These are phyloP conservation scores for Diaporthe aspalathi DNA, from an alignment of 2,329 filamentous ascomycete genomes.

Conservation along the genomic window DNA sequence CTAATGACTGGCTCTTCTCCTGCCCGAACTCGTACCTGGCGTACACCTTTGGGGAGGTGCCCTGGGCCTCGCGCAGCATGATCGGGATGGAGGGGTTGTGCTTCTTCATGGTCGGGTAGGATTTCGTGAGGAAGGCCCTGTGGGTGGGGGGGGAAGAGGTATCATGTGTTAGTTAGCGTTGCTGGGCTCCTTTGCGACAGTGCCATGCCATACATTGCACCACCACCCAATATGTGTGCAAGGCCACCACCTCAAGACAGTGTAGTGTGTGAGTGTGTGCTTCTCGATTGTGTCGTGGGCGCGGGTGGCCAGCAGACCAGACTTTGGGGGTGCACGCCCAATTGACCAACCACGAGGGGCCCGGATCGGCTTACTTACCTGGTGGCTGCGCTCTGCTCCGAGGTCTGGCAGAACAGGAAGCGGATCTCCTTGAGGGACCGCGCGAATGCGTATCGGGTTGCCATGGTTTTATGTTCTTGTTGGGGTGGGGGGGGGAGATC, in stretches of 20 bases:
- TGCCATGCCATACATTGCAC: no score
- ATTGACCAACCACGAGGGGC: slow-evolving; percentile 29
- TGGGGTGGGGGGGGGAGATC: slow-evolving; percentile 49
- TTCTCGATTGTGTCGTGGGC: not conserved
- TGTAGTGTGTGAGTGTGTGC: no score
- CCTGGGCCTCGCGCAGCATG: slow-evolving; percentile 90
- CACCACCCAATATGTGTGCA: no score
- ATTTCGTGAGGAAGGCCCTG: slow-evolving; percentile 88
- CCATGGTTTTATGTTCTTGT: slow-evolving; percentile 78
- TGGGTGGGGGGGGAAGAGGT: slow-evolving; percentile 51
- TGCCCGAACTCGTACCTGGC: slow-evolving; percentile 80
- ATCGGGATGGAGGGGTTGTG: slow-evolving; percentile 96
- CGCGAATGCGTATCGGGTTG: slow-evolving; percentile 90
- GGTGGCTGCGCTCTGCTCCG: slow-evolving; percentile 87
- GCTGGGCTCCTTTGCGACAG: no score
- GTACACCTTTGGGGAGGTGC: slow-evolving; percentile 86
- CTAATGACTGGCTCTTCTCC: slow-evolving; percentile 68
- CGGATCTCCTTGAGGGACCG: slow-evolving; percentile 93
- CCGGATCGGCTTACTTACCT: slow-evolving; percentile 68
- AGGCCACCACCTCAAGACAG: not conserved
- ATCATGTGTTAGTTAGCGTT: not conserved
- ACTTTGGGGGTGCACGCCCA: not conserved
- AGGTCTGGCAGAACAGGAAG: slow-evolving; percentile 97
- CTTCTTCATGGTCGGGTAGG: slow-evolving; percentile 99
- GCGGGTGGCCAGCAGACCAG: not conserved